Evolutionary conservation across 2,329 filamentous ascomycete species (phyloP).

Genomic region (Decorospora gaudefroyi): DNA sequence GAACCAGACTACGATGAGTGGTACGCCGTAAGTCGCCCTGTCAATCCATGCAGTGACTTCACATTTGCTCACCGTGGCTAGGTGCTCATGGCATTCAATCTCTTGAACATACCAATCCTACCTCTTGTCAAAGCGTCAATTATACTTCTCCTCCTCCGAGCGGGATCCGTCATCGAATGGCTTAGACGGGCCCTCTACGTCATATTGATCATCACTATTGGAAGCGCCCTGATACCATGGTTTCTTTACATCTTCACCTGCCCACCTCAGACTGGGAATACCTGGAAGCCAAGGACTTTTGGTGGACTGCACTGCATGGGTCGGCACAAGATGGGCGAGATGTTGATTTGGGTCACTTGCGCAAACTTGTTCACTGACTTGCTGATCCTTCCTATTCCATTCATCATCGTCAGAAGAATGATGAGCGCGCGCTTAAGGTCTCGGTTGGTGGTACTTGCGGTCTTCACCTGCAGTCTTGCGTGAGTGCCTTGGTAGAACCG

Average conservation of each 20-base stretch:
- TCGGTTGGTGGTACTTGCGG: conserved; percentile 45
- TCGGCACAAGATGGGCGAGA: conserved; percentile 44
- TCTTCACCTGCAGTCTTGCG: conserved; percentile 49
- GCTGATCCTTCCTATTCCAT: conserved; percentile 50
- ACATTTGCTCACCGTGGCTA: conserved; percentile 13
- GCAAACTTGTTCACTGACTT: conserved; percentile 50
- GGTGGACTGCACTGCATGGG: conserved; percentile 47
- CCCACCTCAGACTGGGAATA: conserved; percentile 48
- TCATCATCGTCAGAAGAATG: conserved; percentile 49
- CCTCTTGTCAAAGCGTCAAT: conserved; percentile 50
- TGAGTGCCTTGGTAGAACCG: conserved; percentile 21
- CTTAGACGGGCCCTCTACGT: conserved; percentile 46
- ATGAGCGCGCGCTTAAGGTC: conserved; percentile 48
- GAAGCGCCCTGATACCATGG: conserved; percentile 45
- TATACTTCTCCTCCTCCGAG: conserved; percentile 47
- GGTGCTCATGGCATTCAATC: conserved; percentile 47
- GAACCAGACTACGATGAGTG: conserved; percentile 47
- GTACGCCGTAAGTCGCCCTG: conserved; percentile 42
- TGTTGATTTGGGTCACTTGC: conserved; percentile 50
- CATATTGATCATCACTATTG: conserved; percentile 45
- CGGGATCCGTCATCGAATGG: conserved; percentile 47
- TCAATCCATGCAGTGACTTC: no score
- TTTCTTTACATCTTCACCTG: conserved; percentile 49
- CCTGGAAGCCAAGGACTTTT: conserved; percentile 47
- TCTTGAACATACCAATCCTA: conserved; percentile 49